A percentile compares a stretch with the other conserved stretches of the same genome.
Evolutionary conservation across 441 rosid genomes (phyloP).

Genomic region (Pelargonium australe): DNA sequence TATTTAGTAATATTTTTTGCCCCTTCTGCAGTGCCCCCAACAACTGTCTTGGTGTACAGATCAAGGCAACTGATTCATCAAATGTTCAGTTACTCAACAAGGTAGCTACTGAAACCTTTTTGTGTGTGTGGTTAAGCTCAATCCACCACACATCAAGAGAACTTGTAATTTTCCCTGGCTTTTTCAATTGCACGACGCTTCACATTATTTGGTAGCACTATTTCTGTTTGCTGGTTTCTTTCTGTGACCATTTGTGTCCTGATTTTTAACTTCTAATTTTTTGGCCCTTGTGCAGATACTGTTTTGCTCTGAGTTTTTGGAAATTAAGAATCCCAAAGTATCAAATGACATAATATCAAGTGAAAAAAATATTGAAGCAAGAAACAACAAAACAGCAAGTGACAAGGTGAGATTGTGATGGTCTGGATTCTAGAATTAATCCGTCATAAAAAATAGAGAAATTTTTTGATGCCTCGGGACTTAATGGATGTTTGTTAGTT

Average conservation of each 20-base stretch:
- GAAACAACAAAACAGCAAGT: conserved; percentile 6
- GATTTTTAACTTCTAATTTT: conserved; percentile 12
- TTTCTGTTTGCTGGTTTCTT: not conserved
- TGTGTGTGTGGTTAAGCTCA: not conserved
- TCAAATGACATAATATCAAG: conserved; percentile 20
- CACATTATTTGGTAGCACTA: not conserved
- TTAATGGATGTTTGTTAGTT: not conserved
- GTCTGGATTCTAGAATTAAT: too few species aligned
- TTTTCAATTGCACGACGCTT: not conserved
- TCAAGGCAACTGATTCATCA: conserved; percentile 77
- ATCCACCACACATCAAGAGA: not conserved
- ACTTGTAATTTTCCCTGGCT: not conserved
- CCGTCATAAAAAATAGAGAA: not conserved
- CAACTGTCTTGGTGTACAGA: conserved; percentile 69
- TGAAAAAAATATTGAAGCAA: not conserved
- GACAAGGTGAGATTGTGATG: conserved; percentile 30
- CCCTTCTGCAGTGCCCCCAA: conserved; percentile 60
- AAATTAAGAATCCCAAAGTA: conserved; percentile 32
- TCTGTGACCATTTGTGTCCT: not conserved
- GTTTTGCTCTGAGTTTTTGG: conserved; percentile 47
- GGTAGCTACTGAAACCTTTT: conserved; percentile 22
- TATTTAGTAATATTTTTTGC: conserved; percentile 62
- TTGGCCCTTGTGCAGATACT: conserved; percentile 45
- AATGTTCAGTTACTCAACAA: conserved; percentile 71
- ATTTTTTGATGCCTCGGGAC: not conserved